Base-by-base conservation (phyloP, 495 filamentous ascomycete species). In the Penicillium longicatenatum region DNA sequence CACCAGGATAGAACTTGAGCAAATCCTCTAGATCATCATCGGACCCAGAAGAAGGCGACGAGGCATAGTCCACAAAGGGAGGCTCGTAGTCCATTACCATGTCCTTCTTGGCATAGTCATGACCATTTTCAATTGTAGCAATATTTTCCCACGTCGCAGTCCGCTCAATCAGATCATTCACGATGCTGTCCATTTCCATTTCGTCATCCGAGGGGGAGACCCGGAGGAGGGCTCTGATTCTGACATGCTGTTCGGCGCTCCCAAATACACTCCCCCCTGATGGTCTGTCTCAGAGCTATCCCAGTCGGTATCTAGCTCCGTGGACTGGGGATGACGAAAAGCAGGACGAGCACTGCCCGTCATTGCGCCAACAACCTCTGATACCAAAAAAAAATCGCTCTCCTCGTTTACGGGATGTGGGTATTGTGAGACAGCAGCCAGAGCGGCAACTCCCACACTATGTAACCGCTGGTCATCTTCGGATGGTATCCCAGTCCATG, bases 1-100 rank as follows among this genome's bases (percentile, higher is more conserved):
- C 66, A 20, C 70, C 72, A 7, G 67, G 63, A 51, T 79, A 77
- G 31, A 78, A 79, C 31, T 63, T 68, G 22, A 68, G 59, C 30
- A 70, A 63, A 24, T 79, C 72, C 44, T 72, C 70, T 1, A 65
- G 52, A 14, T 77, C 72, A 48, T 70, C 60, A 39, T 73, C 68
- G 4, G 57, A 47, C 0, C 45, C 42, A 0, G 61, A 52, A 2
- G 61, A 50, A 0, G 64, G 59, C 7, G 66, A 64, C 0, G 61
- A 22, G 5, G 49, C 45, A 8, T 62, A 26, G 12, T 62, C 61
- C 24, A 52, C 60, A 16, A 65, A 57, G 4, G 29, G 42, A 6
- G 67, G 54, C 16, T 73, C 70, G 50, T 69, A 73, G 39, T 75
- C 67, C 64, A 63, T 67, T 6, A 66, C 55, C 52, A 67, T 57